Evolutionary conservation across 805 yeast species (phyloP).

Genomic region (Myxozyma mucilagina): DNA sequence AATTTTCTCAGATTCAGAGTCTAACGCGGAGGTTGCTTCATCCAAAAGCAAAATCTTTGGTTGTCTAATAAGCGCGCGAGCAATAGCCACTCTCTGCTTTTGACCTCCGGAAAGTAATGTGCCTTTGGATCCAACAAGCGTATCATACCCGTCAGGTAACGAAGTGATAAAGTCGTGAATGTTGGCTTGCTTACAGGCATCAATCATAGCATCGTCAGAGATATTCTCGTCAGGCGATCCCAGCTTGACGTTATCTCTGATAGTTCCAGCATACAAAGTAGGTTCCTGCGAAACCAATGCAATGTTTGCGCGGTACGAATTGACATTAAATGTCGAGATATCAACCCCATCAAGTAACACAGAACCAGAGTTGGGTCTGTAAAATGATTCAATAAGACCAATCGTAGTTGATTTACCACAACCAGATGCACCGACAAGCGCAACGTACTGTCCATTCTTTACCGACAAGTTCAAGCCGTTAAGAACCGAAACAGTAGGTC

Average conservation of each 20-base stretch:
- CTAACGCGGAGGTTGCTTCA: slow-evolving; percentile 58
- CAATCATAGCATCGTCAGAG: slow-evolving; percentile 43
- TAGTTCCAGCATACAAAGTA: slow-evolving; percentile 73
- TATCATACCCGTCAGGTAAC: slow-evolving; percentile 56
- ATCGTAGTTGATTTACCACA: slow-evolving; percentile 48
- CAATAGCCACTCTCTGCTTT: slow-evolving; percentile 64
- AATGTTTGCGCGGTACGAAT: slow-evolving; percentile 51
- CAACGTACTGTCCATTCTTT: slow-evolving; percentile 83
- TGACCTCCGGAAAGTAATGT: slow-evolving; percentile 63
- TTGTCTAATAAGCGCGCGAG: slow-evolving; percentile 58
- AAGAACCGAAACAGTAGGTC: slow-evolving; percentile 37
- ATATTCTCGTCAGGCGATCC: slow-evolving; percentile 38
- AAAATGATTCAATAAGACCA: slow-evolving; percentile 56
- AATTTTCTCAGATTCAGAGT: slow-evolving; percentile 61
- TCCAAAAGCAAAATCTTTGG: slow-evolving; percentile 60
- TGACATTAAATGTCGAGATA: slow-evolving; percentile 51
- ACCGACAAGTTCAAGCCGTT: slow-evolving; percentile 33
- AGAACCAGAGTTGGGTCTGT: slow-evolving; percentile 52
- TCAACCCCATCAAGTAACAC: slow-evolving; percentile 56
- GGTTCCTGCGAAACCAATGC: slow-evolving; percentile 66
- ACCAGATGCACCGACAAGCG: slow-evolving; percentile 86
- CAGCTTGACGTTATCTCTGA: slow-evolving; percentile 68
- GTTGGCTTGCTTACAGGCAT: slow-evolving; percentile 55
- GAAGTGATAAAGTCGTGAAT: slow-evolving; percentile 51
- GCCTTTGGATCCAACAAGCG: slow-evolving; percentile 51